Evolutionary conservation across 106 monocot genomes (phyloP).

Genomic region (Dendrobium nobile): DNA sequence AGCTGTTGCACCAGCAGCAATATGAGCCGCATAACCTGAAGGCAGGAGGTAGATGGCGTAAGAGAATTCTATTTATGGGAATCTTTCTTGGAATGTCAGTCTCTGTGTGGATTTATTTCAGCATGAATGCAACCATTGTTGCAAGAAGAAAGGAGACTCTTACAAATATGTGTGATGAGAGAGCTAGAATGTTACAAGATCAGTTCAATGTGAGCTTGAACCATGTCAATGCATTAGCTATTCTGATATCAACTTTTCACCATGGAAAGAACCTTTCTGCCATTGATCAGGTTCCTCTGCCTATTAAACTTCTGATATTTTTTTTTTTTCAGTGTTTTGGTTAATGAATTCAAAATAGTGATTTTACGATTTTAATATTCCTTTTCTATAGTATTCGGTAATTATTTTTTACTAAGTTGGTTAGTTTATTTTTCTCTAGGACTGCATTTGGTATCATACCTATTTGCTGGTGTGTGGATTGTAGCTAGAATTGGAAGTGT

Average conservation of each 20-base stretch:
- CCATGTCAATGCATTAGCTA: slow-evolving; percentile 82
- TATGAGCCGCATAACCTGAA: slow-evolving; percentile 28
- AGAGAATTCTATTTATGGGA: slow-evolving; percentile 49
- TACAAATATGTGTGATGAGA: slow-evolving; percentile 82
- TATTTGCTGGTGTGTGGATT: not conserved
- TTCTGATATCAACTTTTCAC: slow-evolving; percentile 85
- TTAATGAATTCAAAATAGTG: not conserved
- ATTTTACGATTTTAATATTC: not conserved
- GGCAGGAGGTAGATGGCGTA: slow-evolving; percentile 55
- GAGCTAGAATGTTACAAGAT: slow-evolving; percentile 93
- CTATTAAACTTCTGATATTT: not conserved
- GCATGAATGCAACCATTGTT: slow-evolving; percentile 57
- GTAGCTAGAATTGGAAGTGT: not conserved
- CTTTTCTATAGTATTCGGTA: not conserved
- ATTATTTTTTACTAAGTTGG: not conserved
- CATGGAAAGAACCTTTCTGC: slow-evolving; percentile 83
- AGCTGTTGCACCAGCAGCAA: slow-evolving; percentile 13
- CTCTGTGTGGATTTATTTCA: slow-evolving; percentile 69
- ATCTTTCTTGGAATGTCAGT: slow-evolving; percentile 45
- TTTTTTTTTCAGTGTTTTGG: not conserved
- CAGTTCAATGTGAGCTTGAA: slow-evolving; percentile 98
- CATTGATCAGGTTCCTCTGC: slow-evolving; percentile 60
- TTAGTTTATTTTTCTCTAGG: not conserved
- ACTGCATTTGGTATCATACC: not conserved
- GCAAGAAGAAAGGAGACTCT: slow-evolving; percentile 70